Evolutionary conservation across 1,284 basidiomycete species (phyloP).

Genomic region (Apiotrichum sp.): DNA sequence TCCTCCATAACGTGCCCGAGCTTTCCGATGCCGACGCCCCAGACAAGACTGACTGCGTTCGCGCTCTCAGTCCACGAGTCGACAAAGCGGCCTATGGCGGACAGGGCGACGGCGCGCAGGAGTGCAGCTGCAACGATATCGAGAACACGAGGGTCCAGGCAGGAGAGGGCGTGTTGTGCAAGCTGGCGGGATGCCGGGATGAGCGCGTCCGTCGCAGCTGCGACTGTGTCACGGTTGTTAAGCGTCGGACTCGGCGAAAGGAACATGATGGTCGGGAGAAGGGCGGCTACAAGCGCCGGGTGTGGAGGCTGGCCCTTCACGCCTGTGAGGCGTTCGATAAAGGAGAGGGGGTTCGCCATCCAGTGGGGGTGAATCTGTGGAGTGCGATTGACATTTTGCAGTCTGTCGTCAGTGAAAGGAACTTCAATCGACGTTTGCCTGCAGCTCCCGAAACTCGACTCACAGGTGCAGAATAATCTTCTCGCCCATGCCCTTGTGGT

Average conservation of each 20-base stretch:
- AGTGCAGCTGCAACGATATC: conserved; percentile 32
- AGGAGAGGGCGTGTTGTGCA: conserved; percentile 20
- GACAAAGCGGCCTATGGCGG: conserved; percentile 27
- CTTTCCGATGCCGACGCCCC: conserved; percentile 32
- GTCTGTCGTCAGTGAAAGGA: conserved; percentile 9
- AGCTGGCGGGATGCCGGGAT: conserved; percentile 19
- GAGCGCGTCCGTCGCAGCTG: conserved; percentile 5
- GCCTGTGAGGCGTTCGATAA: conserved; percentile 24
- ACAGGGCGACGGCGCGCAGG: conserved; percentile 22
- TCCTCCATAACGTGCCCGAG: conserved; percentile 25
- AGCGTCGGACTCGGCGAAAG: conserved; percentile 16
- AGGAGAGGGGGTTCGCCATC: neutral
- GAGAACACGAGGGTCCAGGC: conserved; percentile 29
- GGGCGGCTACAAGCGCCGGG: conserved; percentile 27
- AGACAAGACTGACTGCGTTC: conserved; percentile 18
- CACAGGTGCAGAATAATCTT: conserved; percentile 40
- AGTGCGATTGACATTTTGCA: conserved; percentile 24
- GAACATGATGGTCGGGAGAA: conserved; percentile 24
- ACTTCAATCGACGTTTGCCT: too few relatives aligned
- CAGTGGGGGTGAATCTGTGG: conserved; percentile 18
- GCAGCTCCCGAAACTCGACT: conserved; percentile 7
- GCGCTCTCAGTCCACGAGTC: conserved; percentile 37
- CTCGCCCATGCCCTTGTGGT: conserved; percentile 32
- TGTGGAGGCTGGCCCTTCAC: conserved; percentile 24
- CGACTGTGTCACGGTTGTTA: conserved; percentile 1